Evolutionary conservation across 306 rosid genomes (phyloP), one percentile per base, ranked within the genome.

Genomic region (Arachis hypogaea): DNA sequence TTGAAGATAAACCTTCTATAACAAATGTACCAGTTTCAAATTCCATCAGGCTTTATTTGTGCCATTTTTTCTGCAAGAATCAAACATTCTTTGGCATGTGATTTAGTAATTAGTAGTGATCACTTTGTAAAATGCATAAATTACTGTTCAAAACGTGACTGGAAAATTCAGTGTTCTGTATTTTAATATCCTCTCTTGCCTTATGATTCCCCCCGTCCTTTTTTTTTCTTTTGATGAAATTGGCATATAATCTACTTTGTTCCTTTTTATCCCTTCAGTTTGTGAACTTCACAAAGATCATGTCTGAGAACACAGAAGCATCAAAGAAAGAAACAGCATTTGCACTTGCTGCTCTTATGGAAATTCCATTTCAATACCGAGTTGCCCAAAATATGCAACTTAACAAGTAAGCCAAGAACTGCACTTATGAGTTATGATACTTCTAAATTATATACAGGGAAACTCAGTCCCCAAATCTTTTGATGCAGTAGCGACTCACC

Each of bases 321-420:
- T 88, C 97, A 76, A 87, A 82, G 82, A 94, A 88, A 87, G 98
- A 91, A 85, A 68, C 97, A 57, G 89, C 85, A 49, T 94, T 94
- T 81, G 98, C 98, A 72, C 96, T 94, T 57, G 94, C 97, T 66
- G 96, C 97, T 28, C 96, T 94, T 22, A 94, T 94, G 98, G 98
- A 94, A 86, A 91, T 94, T 79, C 98, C 98, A 22, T 58, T 77
- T 54, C 98, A 94, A 75, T 94, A 79, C 85, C 82, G 81, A 61
- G 96, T 90, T 68, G 88, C 93, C 59, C 96, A 82, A 82, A 83
- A 58, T 59, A 79, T 86, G 51, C 74, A 64, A 51, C 54, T 71
- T 67, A 65, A 43, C 55, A 63, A 73, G 97, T 94, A 86, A 78
- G 98, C 50, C 64, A 49, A 40, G 40, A 57, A 22, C 55, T 66